A percentile compares a stretch with the other conserved stretches of the same genome.
phyloP scores from a whole-genome alignment of 768 basidiomycete species.

The Naganishia onofrii region DNA sequence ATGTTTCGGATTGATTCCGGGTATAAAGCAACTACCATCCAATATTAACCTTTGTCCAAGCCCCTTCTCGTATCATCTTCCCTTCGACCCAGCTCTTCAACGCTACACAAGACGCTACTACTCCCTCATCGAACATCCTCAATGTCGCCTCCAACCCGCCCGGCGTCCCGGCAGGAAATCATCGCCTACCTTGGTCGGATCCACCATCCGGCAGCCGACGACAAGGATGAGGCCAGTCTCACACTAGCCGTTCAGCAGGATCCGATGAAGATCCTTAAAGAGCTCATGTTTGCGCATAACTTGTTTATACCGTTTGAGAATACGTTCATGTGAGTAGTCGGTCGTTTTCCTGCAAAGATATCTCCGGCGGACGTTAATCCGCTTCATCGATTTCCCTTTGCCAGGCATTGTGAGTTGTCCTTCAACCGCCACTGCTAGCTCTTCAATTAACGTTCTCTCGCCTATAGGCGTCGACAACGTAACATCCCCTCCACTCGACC shows the following conservation, averaged over 20 bases:
- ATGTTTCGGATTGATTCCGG: no score
- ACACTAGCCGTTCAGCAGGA: neutral
- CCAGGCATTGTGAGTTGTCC: slow-evolving; percentile 18
- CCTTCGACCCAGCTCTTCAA: neutral
- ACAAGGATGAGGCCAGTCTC: neutral
- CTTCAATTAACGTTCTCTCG: neutral
- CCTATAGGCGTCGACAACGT: slow-evolving; percentile 5
- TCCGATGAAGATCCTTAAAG: neutral
- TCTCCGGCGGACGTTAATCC: neutral
- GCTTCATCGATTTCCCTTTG: neutral
- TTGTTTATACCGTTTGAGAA: slow-evolving; percentile 28
- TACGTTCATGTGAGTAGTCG: slow-evolving; percentile 30
- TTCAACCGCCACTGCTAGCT: neutral
- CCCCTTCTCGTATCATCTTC: no score
- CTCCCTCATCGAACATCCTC: neutral
- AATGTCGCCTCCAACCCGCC: slow-evolving; percentile 29
- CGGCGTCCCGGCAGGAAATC: slow-evolving; percentile 27
- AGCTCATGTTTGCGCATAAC: slow-evolving; percentile 11
- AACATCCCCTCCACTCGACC: slow-evolving; percentile 15
- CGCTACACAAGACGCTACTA: neutral
- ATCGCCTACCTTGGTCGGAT: slow-evolving; percentile 17
- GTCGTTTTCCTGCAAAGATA: neutral
- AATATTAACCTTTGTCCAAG: no score
- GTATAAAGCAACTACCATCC: no score
- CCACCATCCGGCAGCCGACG: slow-evolving; percentile 10